A percentile compares a stretch with the other conserved stretches of the same genome.
These are phyloP conservation scores for Tricholoma terreum DNA, from an alignment of 768 basidiomycete genomes.

Conservation along the genomic window DNA sequence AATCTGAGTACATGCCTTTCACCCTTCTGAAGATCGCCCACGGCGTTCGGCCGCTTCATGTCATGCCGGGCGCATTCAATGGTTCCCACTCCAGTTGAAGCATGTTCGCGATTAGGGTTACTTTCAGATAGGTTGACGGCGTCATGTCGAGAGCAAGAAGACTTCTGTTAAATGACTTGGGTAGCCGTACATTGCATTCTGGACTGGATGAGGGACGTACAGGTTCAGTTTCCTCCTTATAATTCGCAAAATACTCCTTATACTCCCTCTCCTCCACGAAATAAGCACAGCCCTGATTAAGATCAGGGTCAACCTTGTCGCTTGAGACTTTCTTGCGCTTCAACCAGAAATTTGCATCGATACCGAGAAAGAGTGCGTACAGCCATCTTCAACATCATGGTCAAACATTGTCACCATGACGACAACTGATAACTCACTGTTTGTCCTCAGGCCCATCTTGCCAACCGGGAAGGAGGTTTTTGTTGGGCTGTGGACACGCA, in stretches of 20 bases:
- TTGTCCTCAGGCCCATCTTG: conserved; percentile 7
- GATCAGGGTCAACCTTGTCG: no score
- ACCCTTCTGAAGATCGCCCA: not conserved
- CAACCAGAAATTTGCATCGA: conserved; percentile 33
- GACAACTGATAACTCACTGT: conserved; percentile 3
- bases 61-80: conserved; percentile 20
- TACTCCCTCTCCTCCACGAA: conserved; percentile 20
- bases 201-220: no score
- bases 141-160: no score
- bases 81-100: conserved; percentile 23
- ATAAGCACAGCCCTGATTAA: no score
- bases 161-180: no score
- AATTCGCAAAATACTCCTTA: conserved; percentile 19
- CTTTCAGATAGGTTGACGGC: no score
- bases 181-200: no score
- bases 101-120: no score
- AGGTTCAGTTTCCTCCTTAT: no score
- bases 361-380: conserved; percentile 24
- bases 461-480: conserved; percentile 23
- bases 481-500: conserved; percentile 23
- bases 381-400: conserved; percentile 14
- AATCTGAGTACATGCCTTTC: no score
- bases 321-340: conserved; percentile 26
- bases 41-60: conserved; percentile 9
- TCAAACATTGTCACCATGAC: not conserved